Base-by-base conservation (phyloP, 352 stramenopile species). In the Phytophthora citrophthora region DNA sequence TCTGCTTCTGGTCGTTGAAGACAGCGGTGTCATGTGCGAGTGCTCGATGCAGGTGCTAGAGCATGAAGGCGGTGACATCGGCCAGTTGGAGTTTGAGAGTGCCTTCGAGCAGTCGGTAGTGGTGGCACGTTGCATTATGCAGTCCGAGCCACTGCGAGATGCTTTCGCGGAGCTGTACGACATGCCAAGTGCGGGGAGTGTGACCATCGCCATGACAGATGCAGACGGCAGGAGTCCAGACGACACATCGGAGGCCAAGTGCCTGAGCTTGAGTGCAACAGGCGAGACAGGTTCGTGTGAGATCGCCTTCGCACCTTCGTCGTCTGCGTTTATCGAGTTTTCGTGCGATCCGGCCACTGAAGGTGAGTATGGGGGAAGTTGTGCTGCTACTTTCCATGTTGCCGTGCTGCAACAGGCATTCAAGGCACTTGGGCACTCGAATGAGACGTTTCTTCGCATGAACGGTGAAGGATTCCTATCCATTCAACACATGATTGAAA, bases 111-210 rank as follows among this genome's bases (percentile, higher is more conserved):
- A 83, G 24, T 90, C 85, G 6, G 75, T 69, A 1, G 86, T 95
- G 11, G 70, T 94, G 18, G 85, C 82, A 7, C 80, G 84, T 10
- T 92, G 86, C 43, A 95, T 95, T 57, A 93, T 95, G 40, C 81
- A 92, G 68, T 94, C 85, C 5, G 74, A 90, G 50, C 83, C 86
- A 20, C 72, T 95, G 27, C 86, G 88, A 47, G 88, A 95, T 20
- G 88, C 86, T 5, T 94, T 91, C 47, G 76, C 79, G 0, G 88
- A 95, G 76, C 79, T 95, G 32, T 91, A 94, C 50, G 88, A 94
- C 59, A 70, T 95, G 40, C 88, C 88, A 16, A 93, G 81, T 59
- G 88, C 83, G n/a, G 88, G 83, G 18, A 83, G 73, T 32, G 86
- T 95, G 34, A 91, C 73, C 9, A 89, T 95, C 54, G 55, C 79